Base-by-base conservation (phyloP, 73 alveolate species). In the Effrenium voratum region DNA sequence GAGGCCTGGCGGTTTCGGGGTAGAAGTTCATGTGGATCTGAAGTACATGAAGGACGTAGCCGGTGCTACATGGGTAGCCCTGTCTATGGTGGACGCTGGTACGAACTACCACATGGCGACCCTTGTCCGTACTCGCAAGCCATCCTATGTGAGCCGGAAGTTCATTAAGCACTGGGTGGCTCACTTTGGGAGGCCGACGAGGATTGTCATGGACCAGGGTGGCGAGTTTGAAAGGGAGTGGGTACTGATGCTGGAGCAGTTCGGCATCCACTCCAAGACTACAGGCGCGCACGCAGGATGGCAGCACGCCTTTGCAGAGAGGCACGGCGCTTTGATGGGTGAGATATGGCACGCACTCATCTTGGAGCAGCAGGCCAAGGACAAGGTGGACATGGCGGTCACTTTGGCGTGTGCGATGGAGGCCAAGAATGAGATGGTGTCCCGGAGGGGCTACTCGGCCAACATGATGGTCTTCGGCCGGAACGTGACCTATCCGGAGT, bases 251-350 rank as follows among this genome's bases (percentile, higher is more conserved):
- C 44, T 91, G 60, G 98, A 91, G 38, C 41, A 40, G 28, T 52
- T 5, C 19, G 76, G 73, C 81, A 91, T 91, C 8, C 79, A 52
- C 15, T 44, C 79, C 28, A 73, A 34, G 5, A 49, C 80, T 2
- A 50, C 98, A 1, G 98, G 91, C 2, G 32, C 98, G 0, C 68
- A 70, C 73, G 98, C 98, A 0, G 81, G 76, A 0, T 72, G 98
- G 98, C 98, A 91, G 63, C 73, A 72, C 45, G 98, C 87, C 0
- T 19, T 91, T 16, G 98, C 91, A 0, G 98, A 91, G 13, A 60
- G 98, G 0, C 98, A 91, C 34, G 91, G 91, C 0, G 98, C 41
- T 6, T 46, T 91, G 0, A 47, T 91, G 0, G 98, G 91, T 0
- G 8, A 12, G 16, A 40, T 66, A 0, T 91, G 88, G 98, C 47